Base-by-base conservation (phyloP, 1,139 yeast species). In the Lodderomyces oxycetoniae region DNA sequence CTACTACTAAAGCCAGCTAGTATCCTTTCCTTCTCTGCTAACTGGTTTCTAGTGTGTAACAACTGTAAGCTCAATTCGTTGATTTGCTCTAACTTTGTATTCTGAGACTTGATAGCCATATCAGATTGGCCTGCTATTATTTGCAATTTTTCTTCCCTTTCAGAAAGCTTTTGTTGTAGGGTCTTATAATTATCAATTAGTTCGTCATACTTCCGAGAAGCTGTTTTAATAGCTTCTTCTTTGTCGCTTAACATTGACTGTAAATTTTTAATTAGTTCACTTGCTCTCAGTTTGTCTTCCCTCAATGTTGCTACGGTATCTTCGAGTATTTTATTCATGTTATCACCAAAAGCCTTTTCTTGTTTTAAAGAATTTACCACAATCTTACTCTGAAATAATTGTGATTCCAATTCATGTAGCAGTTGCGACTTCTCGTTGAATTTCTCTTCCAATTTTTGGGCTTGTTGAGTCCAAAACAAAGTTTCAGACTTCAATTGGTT, bases 191-290 rank as follows among this genome's bases (percentile, higher is more conserved):
- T 58, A 30, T 71, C 72, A 12, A 77, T 60, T 26, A 77, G 79
- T 17, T 63, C 58, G 13, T 64, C 50, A 31, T 80, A 64, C 31
- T 81, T 65, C 20, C 63, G 59, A 14, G 77, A 67, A 2, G 79
- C 53, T 28, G 78, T 81, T 17, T 61, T 55, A 31, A 72, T 66
- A 7, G 76, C 61, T 1, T 62, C 50, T 36, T 80, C 83, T 35
- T 89, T 69, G 50, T 84, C 93, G 36, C 67, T 68, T 36, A 80
- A 75, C 26, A 79, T 56, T 1, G 72, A 47, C 53, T 84, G 89
- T 37, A 84, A 59, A 47, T 74, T 82, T 15, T 73, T 55, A n/a
- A 84, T 68, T 41, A 80, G 64, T 5, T 74, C 71, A 43, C 71
- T 79, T 30, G 86, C 62, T 36, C 77, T 72, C 8, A 70, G 57